Evolutionary conservation across 805 yeast genomes (phyloP).

Genomic region (Pichia eremophila): DNA sequence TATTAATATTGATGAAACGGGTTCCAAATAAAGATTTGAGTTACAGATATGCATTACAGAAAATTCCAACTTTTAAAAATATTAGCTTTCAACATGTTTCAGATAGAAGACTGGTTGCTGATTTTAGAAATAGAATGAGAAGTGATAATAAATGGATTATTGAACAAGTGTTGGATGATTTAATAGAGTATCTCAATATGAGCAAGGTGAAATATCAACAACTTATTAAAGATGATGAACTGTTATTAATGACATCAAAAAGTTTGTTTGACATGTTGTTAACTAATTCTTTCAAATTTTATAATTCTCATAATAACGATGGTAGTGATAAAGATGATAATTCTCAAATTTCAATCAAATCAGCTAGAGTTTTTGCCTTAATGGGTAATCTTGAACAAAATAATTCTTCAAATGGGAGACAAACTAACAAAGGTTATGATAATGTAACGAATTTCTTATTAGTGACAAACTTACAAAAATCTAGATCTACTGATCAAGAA

Average conservation of each 20-base stretch:
- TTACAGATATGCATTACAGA: slow-evolving; percentile 5
- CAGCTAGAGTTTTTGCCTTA: slow-evolving; percentile 63
- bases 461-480: slow-evolving; percentile 27
- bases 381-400: slow-evolving; percentile 62
- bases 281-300: slow-evolving; percentile 44
- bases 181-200: slow-evolving; percentile 41
- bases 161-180: slow-evolving; percentile 59
- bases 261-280: slow-evolving; percentile 24
- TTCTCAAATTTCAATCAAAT: slow-evolving; percentile 41
- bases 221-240: slow-evolving; percentile 28
- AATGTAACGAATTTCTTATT: slow-evolving; percentile 9
- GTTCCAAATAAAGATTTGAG: slow-evolving; percentile 6
- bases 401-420: not conserved
- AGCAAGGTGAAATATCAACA: slow-evolving; percentile 43
- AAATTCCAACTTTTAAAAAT: slow-evolving; percentile 2
- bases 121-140: slow-evolving; percentile 44
- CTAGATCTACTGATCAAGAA: slow-evolving; percentile 53
- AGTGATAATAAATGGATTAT: slow-evolving; percentile 66
- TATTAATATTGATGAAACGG: slow-evolving; percentile 1
- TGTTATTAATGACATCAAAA: slow-evolving; percentile 30
- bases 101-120: slow-evolving; percentile 21
- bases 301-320: slow-evolving; percentile 31
- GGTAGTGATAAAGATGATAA: slow-evolving; percentile 13
- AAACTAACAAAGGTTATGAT: slow-evolving; percentile 1
- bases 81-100: slow-evolving; percentile 3